phyloP scores from a whole-genome alignment of 225 moss, liverwort and hornwort species.

The Takakia lepidozioides region DNA sequence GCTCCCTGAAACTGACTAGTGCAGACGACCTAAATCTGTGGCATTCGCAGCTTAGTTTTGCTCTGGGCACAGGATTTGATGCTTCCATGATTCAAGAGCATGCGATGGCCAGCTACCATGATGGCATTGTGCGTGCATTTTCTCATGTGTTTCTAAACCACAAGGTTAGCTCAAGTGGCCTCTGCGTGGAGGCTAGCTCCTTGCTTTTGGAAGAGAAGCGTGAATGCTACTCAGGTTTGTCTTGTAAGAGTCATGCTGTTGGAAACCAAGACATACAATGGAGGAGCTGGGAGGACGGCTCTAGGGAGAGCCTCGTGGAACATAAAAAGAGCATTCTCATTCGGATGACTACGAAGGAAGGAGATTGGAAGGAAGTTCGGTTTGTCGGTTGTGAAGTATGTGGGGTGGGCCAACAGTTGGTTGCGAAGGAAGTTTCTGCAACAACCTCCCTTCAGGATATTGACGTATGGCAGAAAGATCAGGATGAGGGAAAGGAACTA shows the following conservation, averaged over 20 bases:
- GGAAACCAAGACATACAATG: too few species aligned
- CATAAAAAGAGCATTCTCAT: constrained; percentile 7
- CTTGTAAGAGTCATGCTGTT: too few species aligned
- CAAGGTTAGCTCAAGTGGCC: constrained; percentile 2
- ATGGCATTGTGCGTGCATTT: constrained; percentile 40
- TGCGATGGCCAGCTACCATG: constrained; percentile 26
- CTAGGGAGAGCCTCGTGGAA: too few species aligned
- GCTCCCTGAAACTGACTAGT: constrained; percentile 26
- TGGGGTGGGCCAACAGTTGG: neutral
- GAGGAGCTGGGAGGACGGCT: too few species aligned
- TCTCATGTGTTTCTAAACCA: constrained; percentile 20
- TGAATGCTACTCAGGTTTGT: too few species aligned
- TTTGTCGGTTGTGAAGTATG: neutral
- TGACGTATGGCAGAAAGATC: constrained; percentile 4
- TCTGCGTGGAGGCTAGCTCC: constrained; percentile 1
- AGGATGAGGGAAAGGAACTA: neutral
- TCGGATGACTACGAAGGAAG: constrained; percentile 6
- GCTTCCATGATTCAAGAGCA: constrained; percentile 45
- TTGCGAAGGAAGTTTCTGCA: neutral
- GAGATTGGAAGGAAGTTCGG: constrained; percentile 8
- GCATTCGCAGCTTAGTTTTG: constrained; percentile 49
- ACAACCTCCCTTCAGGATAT: constrained; percentile 1
- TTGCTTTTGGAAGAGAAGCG: neutral
- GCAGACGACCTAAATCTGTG: constrained; percentile 43
- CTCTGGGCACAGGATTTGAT: constrained; percentile 39